phyloP scores from a whole-genome alignment of 306 rosid species.

The Glycyrrhiza uralensis region DNA sequence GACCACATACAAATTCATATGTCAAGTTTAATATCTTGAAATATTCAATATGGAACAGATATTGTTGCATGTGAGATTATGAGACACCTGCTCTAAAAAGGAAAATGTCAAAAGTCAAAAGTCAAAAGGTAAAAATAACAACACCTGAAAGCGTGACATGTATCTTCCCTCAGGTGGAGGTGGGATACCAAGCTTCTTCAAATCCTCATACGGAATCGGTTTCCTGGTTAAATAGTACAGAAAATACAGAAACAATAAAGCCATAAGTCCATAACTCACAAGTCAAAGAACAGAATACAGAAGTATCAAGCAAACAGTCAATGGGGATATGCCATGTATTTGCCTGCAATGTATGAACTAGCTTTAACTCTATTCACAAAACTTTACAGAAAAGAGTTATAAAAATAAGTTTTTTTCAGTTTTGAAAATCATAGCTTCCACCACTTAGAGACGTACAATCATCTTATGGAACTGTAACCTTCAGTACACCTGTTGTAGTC shows the following conservation, averaged over 20 bases:
- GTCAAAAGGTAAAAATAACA: constrained; percentile 3
- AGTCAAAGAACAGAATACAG: constrained; percentile 3
- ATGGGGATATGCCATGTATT: too few relatives aligned
- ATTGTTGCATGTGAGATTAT: neutral
- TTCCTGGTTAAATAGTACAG: constrained; percentile 43
- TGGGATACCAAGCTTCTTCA: constrained; percentile 82
- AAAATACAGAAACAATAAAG: constrained; percentile 3
- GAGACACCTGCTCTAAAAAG: neutral
- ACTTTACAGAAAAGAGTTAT: neutral
- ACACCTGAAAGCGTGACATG: constrained; percentile 79
- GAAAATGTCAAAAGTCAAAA: neutral
- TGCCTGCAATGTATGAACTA: too few relatives aligned
- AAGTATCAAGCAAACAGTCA: too few relatives aligned
- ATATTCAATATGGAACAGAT: neutral
- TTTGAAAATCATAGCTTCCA: neutral
- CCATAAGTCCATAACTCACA: neutral
- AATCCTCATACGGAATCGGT: constrained; percentile 69
- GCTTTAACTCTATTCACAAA: neutral
- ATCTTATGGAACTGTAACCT: too few relatives aligned
- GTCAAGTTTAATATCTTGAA: neutral
- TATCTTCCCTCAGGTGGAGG: constrained; percentile 93
- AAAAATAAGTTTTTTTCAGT: neutral
- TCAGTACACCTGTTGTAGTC: neutral
- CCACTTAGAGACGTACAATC: neutral
- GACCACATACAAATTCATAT: neutral